Evolutionary conservation across 371 early-diverging fungal species (phyloP).

Genomic region (Vairimorpha necatrix): DNA sequence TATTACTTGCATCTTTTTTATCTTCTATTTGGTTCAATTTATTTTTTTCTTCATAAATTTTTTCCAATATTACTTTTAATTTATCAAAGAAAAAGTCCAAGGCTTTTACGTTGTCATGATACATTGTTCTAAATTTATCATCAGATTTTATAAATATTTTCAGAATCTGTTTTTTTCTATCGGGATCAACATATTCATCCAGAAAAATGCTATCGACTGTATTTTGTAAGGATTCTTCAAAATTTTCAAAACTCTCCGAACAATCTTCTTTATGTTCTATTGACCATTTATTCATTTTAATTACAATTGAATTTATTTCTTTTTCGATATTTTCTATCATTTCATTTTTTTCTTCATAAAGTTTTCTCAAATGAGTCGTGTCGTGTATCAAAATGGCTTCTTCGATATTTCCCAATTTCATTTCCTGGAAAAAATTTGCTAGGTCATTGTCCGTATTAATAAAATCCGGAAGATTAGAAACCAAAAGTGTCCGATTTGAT

Average conservation of each 20-base stretch:
- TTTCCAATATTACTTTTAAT: conserved; percentile 25
- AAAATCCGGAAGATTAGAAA: conserved; percentile 56
- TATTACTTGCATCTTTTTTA: conserved; percentile 19
- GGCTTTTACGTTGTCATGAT: background rate
- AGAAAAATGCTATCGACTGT: conserved; percentile 4
- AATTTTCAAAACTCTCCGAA: conserved; percentile 23
- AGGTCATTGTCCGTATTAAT: conserved; percentile 59
- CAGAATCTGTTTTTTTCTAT: conserved; percentile 40
- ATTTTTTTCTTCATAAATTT: conserved; percentile 44
- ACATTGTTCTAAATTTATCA: conserved; percentile 15
- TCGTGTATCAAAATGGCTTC: conserved; percentile 55
- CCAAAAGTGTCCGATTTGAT: conserved; percentile 52
- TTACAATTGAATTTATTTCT: conserved; percentile 52
- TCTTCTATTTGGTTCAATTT: conserved; percentile 12
- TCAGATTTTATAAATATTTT: conserved; percentile 26
- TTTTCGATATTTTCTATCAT: conserved; percentile 59
- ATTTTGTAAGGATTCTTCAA: conserved; percentile 1
- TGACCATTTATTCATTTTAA: conserved; percentile 48
- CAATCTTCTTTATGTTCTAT: conserved; percentile 28
- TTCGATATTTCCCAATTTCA: conserved; percentile 58
- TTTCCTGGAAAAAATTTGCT: conserved; percentile 44
- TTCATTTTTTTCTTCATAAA: conserved; percentile 50
- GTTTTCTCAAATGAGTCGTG: conserved; percentile 47
- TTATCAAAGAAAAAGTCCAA: conserved; percentile 27
- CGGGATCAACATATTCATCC: conserved; percentile 19